A percentile compares a stretch with the other conserved stretches of the same genome.
Evolutionary conservation across 129 eudicot species (phyloP).

Genomic region (Helichrysum umbraculigerum): DNA sequence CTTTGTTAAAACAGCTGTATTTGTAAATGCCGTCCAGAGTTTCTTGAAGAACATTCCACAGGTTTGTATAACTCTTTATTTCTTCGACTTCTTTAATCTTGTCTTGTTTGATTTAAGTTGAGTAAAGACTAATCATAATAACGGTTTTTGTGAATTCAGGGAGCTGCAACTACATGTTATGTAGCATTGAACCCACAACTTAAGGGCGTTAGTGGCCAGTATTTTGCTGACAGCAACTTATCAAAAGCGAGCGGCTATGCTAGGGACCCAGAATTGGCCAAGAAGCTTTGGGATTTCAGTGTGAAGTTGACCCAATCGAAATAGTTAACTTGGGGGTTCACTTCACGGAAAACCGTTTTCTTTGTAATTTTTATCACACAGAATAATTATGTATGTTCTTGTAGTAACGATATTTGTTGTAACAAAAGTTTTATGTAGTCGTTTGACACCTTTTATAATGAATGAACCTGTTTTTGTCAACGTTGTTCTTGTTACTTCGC

Average conservation of each 20-base stretch:
- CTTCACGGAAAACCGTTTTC: slow-evolving; percentile 9
- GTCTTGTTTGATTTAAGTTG: slow-evolving; percentile 3
- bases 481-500: neutral
- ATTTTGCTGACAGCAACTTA: slow-evolving; percentile 69
- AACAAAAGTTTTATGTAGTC: neutral
- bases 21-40: slow-evolving; percentile 34
- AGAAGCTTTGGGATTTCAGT: slow-evolving; percentile 85
- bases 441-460: neutral
- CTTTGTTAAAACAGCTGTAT: slow-evolving; percentile 28
- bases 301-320: slow-evolving; percentile 46
- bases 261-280: slow-evolving; percentile 58
- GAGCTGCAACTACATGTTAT: slow-evolving; percentile 88
- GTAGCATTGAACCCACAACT: slow-evolving; percentile 77
- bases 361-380: slow-evolving; percentile 7
- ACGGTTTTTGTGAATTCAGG: slow-evolving; percentile 38
- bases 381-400: slow-evolving; percentile 8
- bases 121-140: neutral
- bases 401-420: neutral
- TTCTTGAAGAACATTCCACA: slow-evolving; percentile 66
- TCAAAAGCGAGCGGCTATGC: slow-evolving; percentile 46
- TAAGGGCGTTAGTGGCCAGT: slow-evolving; percentile 75
- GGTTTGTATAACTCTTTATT: no score
- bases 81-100: neutral
- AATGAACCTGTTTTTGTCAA: neutral
- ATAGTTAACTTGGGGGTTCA: slow-evolving; percentile 19